Percentiles rank a stretch among this genome's conserved stretches.
Evolutionary conservation across 352 stramenopile genomes (phyloP).

Genomic region (Thraustochytrium sp.): DNA sequence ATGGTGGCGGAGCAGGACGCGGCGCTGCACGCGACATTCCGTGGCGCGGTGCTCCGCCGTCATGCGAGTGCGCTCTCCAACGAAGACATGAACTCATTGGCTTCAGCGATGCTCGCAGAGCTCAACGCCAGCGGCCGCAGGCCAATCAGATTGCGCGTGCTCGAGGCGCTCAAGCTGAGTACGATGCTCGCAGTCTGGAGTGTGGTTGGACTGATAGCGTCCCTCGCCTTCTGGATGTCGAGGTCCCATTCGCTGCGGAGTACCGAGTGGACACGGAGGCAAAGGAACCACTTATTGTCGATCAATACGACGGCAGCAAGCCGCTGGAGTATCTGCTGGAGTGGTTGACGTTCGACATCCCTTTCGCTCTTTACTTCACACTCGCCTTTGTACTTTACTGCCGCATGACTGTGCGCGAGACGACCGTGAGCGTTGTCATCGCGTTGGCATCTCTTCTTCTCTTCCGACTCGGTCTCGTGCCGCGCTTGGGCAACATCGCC

Average conservation of each 20-base stretch:
- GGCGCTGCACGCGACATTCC: too few relatives aligned
- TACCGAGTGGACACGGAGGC: background rate
- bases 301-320: background rate
- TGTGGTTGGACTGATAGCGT: background rate
- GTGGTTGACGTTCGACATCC: background rate
- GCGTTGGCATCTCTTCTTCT: background rate
- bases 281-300: background rate
- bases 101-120: too few relatives aligned
- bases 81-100: too few relatives aligned
- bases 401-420: too few relatives aligned
- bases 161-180: too few relatives aligned
- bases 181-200: background rate
- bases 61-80: too few relatives aligned
- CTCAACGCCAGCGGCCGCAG: too few relatives aligned
- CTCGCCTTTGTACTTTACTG: background rate
- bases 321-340: background rate
- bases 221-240: background rate
- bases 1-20: too few relatives aligned
- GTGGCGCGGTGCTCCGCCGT: too few relatives aligned
- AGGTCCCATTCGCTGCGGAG: background rate
- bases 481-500: background rate
- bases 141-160: too few relatives aligned
- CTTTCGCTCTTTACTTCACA: background rate
- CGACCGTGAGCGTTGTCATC: background rate
- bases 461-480: background rate